Conservation (phyloP, 805 yeast genomes). For the Hermanozyma aechmeae region DNA sequence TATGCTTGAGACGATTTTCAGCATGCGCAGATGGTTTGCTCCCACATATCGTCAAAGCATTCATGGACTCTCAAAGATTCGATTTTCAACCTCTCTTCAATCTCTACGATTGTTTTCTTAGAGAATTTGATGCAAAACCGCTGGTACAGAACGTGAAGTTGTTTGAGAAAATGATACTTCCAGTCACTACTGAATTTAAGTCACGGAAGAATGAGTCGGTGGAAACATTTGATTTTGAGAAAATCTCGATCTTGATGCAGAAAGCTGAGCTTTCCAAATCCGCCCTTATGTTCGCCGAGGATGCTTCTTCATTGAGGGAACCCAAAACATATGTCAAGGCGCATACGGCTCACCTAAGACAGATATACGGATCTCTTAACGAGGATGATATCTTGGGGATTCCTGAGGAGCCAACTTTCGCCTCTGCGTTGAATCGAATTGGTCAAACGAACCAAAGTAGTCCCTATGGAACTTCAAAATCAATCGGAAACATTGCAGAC, state of each 20-base stretch:
- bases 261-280: slow-evolving; percentile 27
- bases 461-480: background rate
- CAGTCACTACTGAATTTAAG: slow-evolving; percentile 33
- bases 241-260: slow-evolving; percentile 22
- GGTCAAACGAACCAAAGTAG: background rate
- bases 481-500: slow-evolving; percentile 2
- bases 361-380: background rate
- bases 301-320: slow-evolving; percentile 10
- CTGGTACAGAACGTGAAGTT: slow-evolving; percentile 7
- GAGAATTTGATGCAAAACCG: slow-evolving; percentile 1
- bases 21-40: too few species aligned
- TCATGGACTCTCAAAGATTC: slow-evolving; percentile 3
- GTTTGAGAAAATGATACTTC: slow-evolving; percentile 14
- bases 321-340: background rate
- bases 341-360: background rate
- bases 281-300: slow-evolving; percentile 42
- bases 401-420: slow-evolving; percentile 6
- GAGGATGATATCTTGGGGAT: slow-evolving; percentile 6
- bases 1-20: too few species aligned
- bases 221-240: slow-evolving; percentile 15
- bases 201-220: slow-evolving; percentile 15
- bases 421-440: slow-evolving; percentile 1
- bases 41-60: slow-evolving; percentile 1
- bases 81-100: background rate
- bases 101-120: slow-evolving; percentile 4